Evolutionary conservation across 2,329 filamentous ascomycete genomes (phyloP).

Genomic region (Talaromyces sp.): DNA sequence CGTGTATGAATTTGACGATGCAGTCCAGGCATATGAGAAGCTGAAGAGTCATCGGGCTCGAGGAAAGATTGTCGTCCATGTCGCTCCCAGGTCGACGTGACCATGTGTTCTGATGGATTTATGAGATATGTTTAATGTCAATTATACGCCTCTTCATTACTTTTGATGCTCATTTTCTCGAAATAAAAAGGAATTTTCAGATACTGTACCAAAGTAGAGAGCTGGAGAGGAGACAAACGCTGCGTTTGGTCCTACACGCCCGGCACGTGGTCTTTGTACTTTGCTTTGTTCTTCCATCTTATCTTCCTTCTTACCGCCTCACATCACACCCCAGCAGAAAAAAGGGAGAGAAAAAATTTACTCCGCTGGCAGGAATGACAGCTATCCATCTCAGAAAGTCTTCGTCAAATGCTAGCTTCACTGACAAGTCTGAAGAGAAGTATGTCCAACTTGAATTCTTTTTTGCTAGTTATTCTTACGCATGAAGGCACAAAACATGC

Average conservation of each 20-base stretch:
- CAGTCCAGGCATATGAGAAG: constrained; percentile 54
- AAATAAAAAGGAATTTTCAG: neutral
- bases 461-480: neutral
- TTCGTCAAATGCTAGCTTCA: neutral
- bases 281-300: neutral
- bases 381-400: neutral
- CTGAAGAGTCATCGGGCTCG: constrained; percentile 52
- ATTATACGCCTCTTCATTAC: neutral
- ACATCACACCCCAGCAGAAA: neutral
- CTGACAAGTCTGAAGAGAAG: neutral
- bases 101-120: neutral
- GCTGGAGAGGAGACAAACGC: too few relatives aligned
- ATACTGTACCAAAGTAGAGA: neutral
- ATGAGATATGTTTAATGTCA: neutral
- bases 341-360: neutral
- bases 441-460: neutral
- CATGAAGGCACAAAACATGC: neutral
- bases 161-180: neutral
- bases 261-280: neutral
- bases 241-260: neutral
- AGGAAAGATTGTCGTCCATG: constrained; percentile 56
- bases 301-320: neutral
- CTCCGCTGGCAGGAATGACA: neutral
- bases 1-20: constrained; percentile 53
- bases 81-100: constrained; percentile 17